phyloP scores from a whole-genome alignment of 129 eudicot genomes.

The Flaveria ramosissima region DNA sequence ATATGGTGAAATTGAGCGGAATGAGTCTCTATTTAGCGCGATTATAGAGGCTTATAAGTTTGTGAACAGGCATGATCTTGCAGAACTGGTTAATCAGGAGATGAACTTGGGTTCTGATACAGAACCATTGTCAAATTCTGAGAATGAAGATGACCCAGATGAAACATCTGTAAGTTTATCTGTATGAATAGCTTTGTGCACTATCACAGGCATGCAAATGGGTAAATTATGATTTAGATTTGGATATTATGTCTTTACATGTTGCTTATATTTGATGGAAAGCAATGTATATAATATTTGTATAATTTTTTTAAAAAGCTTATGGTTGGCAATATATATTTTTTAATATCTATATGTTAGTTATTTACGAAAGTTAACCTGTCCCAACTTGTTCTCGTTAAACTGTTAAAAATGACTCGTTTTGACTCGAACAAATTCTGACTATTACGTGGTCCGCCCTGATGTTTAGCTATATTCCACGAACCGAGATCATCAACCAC shows the following conservation, averaged over 20 bases:
- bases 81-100: slow-evolving; percentile 68
- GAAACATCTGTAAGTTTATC: slow-evolving; percentile 31
- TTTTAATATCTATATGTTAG: too few species aligned
- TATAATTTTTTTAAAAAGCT: too few species aligned
- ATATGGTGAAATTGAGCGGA: slow-evolving; percentile 57
- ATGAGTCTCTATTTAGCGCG: slow-evolving; percentile 56
- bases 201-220: neutral
- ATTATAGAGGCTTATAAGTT: slow-evolving; percentile 60
- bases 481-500: too few species aligned
- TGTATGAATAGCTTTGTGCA: slow-evolving; percentile 11
- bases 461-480: too few species aligned
- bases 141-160: slow-evolving; percentile 30
- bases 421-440: too few species aligned
- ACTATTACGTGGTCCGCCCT: too few species aligned
- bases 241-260: neutral
- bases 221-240: neutral
- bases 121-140: slow-evolving; percentile 35
- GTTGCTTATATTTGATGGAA: slow-evolving; percentile 4
- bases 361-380: too few species aligned
- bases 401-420: too few species aligned
- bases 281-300: too few species aligned
- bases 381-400: too few species aligned
- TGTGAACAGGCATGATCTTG: slow-evolving; percentile 58
- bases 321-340: too few species aligned
- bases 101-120: slow-evolving; percentile 61